Conservation (phyloP, 768 basidiomycete species). For the Piloderma croceum region DNA sequence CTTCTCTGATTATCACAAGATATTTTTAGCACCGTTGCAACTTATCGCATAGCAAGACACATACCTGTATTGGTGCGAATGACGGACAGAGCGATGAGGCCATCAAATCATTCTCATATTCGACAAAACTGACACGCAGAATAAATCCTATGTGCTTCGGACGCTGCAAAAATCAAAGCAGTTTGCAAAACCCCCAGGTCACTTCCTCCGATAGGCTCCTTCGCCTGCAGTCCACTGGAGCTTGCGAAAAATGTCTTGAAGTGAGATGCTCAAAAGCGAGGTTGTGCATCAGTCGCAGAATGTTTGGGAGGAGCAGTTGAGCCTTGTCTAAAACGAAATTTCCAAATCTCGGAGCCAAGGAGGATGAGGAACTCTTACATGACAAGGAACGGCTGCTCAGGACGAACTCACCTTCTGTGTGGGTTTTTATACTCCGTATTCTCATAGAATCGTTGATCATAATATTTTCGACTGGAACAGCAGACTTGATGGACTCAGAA, state of each 20-base stretch:
- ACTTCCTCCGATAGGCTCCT: constrained; percentile 85
- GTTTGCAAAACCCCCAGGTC: constrained; percentile 89
- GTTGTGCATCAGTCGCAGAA: constrained; percentile 46
- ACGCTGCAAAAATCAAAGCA: constrained; percentile 87
- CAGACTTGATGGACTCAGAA: constrained; percentile 47
- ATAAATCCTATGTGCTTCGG: constrained; percentile 96
- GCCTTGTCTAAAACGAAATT: constrained; percentile 74
- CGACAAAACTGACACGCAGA: constrained; percentile 84
- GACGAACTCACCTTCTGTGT: constrained; percentile 9
- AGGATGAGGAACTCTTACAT: constrained; percentile 65
- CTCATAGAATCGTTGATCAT: constrained; percentile 9
- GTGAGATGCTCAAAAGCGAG: constrained; percentile 76
- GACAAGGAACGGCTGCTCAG: constrained; percentile 66
- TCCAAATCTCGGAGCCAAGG: constrained; percentile 52
- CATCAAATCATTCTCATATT: constrained; percentile 77
- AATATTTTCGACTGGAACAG: constrained; percentile 16
- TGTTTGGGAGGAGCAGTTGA: constrained; percentile 77
- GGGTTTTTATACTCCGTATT: constrained; percentile 3
- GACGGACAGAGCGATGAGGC: constrained; percentile 74
- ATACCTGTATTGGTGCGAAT: constrained; percentile 88
- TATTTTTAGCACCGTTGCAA: constrained; percentile 55
- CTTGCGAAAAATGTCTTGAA: constrained; percentile 62
- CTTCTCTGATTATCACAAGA: constrained; percentile 67
- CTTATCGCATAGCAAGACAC: constrained; percentile 64
- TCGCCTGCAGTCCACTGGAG: constrained; percentile 64